Evolutionary conservation across 352 stramenopile species (phyloP).

Genomic region (Pythium aristosporum): DNA sequence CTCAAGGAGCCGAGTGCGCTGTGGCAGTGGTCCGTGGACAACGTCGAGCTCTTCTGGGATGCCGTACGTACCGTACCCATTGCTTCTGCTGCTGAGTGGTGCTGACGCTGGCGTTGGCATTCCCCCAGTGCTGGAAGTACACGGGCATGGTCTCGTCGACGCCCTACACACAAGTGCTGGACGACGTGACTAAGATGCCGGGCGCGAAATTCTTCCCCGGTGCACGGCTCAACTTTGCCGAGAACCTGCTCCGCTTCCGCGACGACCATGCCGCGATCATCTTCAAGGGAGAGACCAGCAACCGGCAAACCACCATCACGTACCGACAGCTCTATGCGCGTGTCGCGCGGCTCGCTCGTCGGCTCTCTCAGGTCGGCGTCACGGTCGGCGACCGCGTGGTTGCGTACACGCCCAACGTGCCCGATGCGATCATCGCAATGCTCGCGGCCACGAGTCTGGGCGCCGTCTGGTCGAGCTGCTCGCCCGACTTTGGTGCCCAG

Average conservation of each 20-base stretch:
- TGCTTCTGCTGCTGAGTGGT: neutral
- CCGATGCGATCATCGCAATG: constrained; percentile 74
- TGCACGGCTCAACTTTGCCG: constrained; percentile 68
- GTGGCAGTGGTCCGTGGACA: constrained; percentile 71
- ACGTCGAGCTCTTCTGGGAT: constrained; percentile 68
- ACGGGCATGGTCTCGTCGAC: constrained; percentile 58
- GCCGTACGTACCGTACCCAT: constrained; percentile 23
- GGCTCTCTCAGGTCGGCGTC: constrained; percentile 48
- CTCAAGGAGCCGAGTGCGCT: constrained; percentile 49
- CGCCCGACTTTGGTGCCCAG: constrained; percentile 82
- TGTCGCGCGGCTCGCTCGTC: constrained; percentile 45
- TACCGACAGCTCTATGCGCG: constrained; percentile 67
- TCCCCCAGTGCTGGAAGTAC: constrained; percentile 63
- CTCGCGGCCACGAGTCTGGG: constrained; percentile 68
- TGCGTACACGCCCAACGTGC: constrained; percentile 68
- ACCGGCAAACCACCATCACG: constrained; percentile 48
- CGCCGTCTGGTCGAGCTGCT: constrained; percentile 80
- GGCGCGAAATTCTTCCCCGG: constrained; percentile 72
- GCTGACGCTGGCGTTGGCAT: neutral
- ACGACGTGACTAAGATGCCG: constrained; percentile 66
- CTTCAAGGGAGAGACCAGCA: constrained; percentile 74
- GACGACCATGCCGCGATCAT: constrained; percentile 72
- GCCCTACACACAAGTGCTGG: constrained; percentile 54
- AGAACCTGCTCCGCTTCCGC: constrained; percentile 73
- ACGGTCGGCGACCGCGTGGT: constrained; percentile 58